Percentiles rank a stretch among this genome's conserved stretches.
phyloP scores from a whole-genome alignment of 2,329 filamentous ascomycete species.

The Zymoseptoria tritici region DNA sequence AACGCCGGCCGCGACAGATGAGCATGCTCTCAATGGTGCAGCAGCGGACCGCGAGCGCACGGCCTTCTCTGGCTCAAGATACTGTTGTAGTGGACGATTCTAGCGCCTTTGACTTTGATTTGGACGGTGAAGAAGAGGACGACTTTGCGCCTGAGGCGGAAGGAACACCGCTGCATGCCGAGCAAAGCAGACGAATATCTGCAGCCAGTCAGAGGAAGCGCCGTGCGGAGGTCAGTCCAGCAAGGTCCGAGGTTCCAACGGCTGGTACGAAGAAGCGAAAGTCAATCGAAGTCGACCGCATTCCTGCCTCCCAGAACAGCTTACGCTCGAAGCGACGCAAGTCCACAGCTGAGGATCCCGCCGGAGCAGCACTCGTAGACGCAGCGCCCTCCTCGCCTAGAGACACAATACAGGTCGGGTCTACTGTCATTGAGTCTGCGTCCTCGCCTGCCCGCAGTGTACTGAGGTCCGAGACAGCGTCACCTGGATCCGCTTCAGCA shows the following conservation, averaged over 20 bases:
- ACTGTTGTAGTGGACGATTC: conserved; percentile 36
- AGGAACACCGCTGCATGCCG: conserved; percentile 56
- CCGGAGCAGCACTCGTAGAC: conserved; percentile 24
- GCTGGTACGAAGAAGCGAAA: conserved; percentile 24
- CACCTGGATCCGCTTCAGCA: conserved; percentile 12
- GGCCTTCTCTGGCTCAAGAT: conserved; percentile 17
- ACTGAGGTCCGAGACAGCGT: conserved; percentile 3
- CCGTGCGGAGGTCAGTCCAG: neutral
- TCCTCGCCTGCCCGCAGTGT: conserved; percentile 27
- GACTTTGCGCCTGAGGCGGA: conserved; percentile 57
- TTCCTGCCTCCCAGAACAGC: neutral
- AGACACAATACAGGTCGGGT: neutral
- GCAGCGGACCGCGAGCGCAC: conserved; percentile 26
- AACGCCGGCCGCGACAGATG: conserved; percentile 41
- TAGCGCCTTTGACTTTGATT: conserved; percentile 23
- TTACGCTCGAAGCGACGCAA: conserved; percentile 12
- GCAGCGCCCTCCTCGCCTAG: conserved; percentile 28
- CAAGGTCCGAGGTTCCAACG: neutral
- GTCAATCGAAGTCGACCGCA: conserved; percentile 15
- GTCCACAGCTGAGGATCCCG: conserved; percentile 13
- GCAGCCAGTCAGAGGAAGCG: conserved; percentile 2
- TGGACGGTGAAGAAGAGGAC: conserved; percentile 25
- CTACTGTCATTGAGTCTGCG: conserved; percentile 19
- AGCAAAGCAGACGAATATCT: conserved; percentile 32
- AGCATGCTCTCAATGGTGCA: conserved; percentile 45